phyloP scores from a whole-genome alignment of 1,139 yeast genomes.

The Kluyveromyces sp. region DNA sequence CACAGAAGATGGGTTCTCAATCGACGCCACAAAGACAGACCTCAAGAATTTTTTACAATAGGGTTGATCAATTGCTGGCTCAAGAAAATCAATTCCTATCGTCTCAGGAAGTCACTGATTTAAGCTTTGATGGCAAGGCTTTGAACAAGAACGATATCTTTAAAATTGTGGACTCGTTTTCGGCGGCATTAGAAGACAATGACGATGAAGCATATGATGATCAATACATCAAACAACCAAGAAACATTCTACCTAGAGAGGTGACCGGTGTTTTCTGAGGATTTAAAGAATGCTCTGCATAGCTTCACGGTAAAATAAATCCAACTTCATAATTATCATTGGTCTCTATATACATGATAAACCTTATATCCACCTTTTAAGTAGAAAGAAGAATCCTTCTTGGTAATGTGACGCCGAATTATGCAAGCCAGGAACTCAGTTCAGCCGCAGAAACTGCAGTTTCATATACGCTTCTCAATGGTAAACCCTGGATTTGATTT shows the following conservation, averaged over 20 bases:
- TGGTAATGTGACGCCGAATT: no score
- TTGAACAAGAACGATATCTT: conserved; percentile 37
- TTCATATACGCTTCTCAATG: conserved; percentile 34
- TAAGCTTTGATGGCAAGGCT: conserved; percentile 40
- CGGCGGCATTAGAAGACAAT: conserved; percentile 28
- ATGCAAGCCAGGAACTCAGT: no score
- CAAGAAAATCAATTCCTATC: conserved; percentile 6
- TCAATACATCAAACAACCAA: conserved; percentile 8
- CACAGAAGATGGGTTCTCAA: conserved; percentile 3
- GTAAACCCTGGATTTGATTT: conserved; percentile 56
- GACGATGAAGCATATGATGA: conserved; percentile 12
- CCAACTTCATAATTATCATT: neutral
- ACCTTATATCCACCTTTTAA: neutral
- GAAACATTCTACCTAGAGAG: conserved; percentile 12
- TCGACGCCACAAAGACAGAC: conserved; percentile 1
- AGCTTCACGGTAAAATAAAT: neutral
- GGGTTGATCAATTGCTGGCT: conserved; percentile 10
- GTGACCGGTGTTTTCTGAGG: conserved; percentile 9
- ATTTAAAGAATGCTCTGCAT: neutral
- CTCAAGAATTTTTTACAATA: conserved; percentile 2
- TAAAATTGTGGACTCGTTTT: conserved; percentile 35
- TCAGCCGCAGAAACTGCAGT: neutral
- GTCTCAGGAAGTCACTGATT: conserved; percentile 30
- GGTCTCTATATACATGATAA: conserved; percentile 8
- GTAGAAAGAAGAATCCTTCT: neutral